These are phyloP conservation scores for Periconia sp. DNA, from an alignment of 2,329 filamentous ascomycete species.

Conservation along the genomic window DNA sequence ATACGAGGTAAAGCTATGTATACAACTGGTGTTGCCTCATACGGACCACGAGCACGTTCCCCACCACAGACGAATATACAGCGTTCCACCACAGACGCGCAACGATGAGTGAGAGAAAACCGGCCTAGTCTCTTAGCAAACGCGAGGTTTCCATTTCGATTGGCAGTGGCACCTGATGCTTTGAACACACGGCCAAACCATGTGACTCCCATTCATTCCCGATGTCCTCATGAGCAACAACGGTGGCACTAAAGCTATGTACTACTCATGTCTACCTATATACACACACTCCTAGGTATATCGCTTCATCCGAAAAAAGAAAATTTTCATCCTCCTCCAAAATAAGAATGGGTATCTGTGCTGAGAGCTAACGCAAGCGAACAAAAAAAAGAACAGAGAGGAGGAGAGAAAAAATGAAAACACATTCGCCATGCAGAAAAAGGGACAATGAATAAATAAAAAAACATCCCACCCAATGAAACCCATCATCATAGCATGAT, in stretches of 20 bases:
- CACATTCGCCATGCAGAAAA: background rate
- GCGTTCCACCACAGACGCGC: no score
- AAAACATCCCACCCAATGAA: conserved; percentile 9
- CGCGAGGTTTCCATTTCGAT: background rate
- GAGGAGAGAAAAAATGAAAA: background rate
- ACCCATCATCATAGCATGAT: conserved; percentile 11
- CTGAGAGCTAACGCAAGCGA: conserved; percentile 21
- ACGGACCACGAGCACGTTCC: no score
- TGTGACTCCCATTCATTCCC: no score
- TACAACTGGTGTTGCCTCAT: no score
- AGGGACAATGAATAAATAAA: background rate
- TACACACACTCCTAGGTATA: background rate
- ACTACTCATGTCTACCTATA: background rate
- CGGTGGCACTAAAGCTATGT: no score
- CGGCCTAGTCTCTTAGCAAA: no score
- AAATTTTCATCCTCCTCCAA: background rate
- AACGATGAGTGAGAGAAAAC: no score
- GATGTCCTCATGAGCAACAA: no score
- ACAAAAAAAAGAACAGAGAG: background rate
- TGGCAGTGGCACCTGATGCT: background rate
- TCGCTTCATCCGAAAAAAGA: background rate
- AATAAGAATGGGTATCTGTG: conserved; percentile 40
- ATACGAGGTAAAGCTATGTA: no score
- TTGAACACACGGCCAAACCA: no score
- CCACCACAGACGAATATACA: no score